Evolutionary conservation across 1,284 basidiomycete species (phyloP).

Genomic region (Amylostereum chailletii): DNA sequence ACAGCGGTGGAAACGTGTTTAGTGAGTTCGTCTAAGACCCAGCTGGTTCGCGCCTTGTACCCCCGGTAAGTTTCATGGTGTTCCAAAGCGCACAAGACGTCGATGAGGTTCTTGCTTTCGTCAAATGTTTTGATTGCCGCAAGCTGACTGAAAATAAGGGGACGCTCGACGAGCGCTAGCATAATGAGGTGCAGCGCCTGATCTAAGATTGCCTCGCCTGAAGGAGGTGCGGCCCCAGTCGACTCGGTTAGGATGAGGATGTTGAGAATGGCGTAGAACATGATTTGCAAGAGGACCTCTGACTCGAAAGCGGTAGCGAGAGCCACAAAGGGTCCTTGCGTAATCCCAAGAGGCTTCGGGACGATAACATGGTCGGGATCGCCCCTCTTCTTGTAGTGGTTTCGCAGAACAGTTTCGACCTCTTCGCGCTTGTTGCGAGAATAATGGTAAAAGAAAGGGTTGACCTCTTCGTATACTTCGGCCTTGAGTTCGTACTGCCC

Average conservation of each 20-base stretch:
- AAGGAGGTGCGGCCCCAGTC: conserved; percentile 51
- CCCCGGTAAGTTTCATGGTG: conserved; percentile 64
- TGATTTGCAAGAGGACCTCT: conserved; percentile 62
- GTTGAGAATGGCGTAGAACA: conserved; percentile 73
- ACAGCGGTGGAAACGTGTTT: conserved; percentile 49
- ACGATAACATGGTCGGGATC: conserved; percentile 64
- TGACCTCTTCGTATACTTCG: conserved; percentile 79
- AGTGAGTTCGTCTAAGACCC: conserved; percentile 64
- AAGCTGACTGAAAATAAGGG: conserved; percentile 51
- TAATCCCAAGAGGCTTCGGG: conserved; percentile 61
- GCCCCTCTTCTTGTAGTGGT: conserved; percentile 57
- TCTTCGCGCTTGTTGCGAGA: conserved; percentile 92
- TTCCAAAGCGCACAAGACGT: conserved; percentile 70
- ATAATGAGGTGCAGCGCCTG: conserved; percentile 81
- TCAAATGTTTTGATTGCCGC: conserved; percentile 47
- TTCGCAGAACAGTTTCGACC: conserved; percentile 76
- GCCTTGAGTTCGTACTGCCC: conserved; percentile 88
- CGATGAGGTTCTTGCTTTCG: conserved; percentile 55
- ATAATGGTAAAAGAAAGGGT: conserved; percentile 96
- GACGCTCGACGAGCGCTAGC: conserved; percentile 70
- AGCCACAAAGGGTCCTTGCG: conserved; percentile 56
- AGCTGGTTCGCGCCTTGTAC: conserved; percentile 63
- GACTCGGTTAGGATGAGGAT: conserved; percentile 54
- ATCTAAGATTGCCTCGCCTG: conserved; percentile 84
- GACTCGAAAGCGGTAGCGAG: conserved; percentile 57